Conservation (phyloP, 306 rosid genomes). For the Begonia peltatifolia region DNA sequence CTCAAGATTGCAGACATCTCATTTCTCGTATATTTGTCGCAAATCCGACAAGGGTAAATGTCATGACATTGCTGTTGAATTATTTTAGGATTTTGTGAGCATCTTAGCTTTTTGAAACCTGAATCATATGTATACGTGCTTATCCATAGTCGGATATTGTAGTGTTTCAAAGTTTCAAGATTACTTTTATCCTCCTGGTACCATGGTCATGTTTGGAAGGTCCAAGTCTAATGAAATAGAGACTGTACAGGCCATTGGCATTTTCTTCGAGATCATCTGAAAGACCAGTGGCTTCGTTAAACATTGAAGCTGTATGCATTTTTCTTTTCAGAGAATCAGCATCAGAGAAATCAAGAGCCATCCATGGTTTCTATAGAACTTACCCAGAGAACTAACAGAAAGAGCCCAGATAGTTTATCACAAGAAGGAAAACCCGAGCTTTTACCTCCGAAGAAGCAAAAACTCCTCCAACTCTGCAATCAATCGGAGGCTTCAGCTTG, state of each 20-base stretch:
- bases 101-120: background rate
- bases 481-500: slow-evolving; percentile 35
- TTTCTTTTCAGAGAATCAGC: slow-evolving; percentile 31
- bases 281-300: too few relatives aligned
- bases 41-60: slow-evolving; percentile 25
- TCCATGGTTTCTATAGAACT: slow-evolving; percentile 51
- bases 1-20: slow-evolving; percentile 43
- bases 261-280: too few relatives aligned
- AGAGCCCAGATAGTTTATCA: slow-evolving; percentile 40
- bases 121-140: background rate
- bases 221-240: too few relatives aligned
- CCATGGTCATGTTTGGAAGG: too few relatives aligned
- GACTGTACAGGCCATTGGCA: too few relatives aligned
- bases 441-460: slow-evolving; percentile 40
- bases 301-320: too few relatives aligned
- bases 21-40: slow-evolving; percentile 45
- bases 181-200: too few relatives aligned
- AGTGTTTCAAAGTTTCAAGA: too few relatives aligned
- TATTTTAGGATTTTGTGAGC: too few relatives aligned
- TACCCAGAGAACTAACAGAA: slow-evolving; percentile 59
- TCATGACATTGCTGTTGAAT: too few relatives aligned
- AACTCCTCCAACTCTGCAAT: slow-evolving; percentile 25
- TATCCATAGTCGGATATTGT: background rate
- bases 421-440: slow-evolving; percentile 45
- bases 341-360: slow-evolving; percentile 54